phyloP scores from a whole-genome alignment of 169 alveolate genomes.

The Cryptosporidium sp. region DNA sequence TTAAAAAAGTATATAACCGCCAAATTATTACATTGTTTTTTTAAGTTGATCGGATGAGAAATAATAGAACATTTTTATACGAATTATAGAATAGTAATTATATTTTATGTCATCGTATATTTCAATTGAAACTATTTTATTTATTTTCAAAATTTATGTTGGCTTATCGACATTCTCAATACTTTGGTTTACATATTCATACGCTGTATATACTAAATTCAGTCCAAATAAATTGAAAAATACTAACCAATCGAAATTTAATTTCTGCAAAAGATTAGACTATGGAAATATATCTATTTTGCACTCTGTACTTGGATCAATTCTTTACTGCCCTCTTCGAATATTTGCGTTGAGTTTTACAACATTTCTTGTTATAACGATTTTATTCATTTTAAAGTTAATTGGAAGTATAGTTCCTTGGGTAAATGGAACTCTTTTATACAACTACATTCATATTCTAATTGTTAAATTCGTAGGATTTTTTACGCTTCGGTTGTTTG shows the following conservation, averaged over 20 bases:
- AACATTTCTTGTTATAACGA: neutral
- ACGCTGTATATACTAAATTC: neutral
- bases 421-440: neutral
- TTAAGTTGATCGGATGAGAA: neutral
- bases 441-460: conserved; percentile 26
- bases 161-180: conserved; percentile 11
- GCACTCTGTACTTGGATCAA: conserved; percentile 22
- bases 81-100: neutral
- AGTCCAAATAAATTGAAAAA: conserved; percentile 16
- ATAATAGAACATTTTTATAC: neutral
- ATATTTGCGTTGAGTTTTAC: neutral
- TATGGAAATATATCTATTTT: conserved; percentile 4
- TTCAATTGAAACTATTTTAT: neutral
- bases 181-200: conserved; percentile 40
- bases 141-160: conserved; percentile 6
- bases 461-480: conserved; percentile 23
- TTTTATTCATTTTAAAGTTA: conserved; percentile 13
- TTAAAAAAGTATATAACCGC: neutral
- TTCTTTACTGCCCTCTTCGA: conserved; percentile 54
- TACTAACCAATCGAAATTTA: conserved; percentile 5
- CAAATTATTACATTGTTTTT: neutral
- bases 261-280: conserved; percentile 44
- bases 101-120: conserved; percentile 3
- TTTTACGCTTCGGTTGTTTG: conserved; percentile 15
- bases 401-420: conserved; percentile 19